phyloP scores from a whole-genome alignment of 1,139 yeast species.

The Debaryomyces robertsiae region DNA sequence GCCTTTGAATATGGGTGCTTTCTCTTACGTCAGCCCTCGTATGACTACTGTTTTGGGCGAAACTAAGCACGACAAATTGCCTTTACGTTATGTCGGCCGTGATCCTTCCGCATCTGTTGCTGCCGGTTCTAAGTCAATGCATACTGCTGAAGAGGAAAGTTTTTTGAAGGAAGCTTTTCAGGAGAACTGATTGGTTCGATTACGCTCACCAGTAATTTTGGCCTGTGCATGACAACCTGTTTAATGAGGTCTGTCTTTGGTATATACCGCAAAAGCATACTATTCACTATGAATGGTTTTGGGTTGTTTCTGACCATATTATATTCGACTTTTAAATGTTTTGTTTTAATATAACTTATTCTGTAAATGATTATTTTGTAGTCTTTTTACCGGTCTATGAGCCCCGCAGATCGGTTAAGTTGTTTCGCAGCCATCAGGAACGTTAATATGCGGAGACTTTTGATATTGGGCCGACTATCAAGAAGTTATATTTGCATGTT shows the following conservation, averaged over 20 bases:
- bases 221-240: conserved; percentile 6
- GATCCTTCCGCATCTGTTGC: conserved; percentile 98
- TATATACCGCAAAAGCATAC: conserved; percentile 4
- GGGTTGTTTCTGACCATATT: background rate
- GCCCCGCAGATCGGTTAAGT: background rate
- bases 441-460: background rate
- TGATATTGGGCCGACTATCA: background rate
- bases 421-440: background rate
- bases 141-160: conserved; percentile 83
- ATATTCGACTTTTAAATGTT: background rate
- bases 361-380: no score
- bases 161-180: conserved; percentile 79
- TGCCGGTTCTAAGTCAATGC: conserved; percentile 93
- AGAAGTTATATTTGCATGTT: background rate
- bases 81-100: conserved; percentile 91
- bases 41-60: conserved; percentile 71
- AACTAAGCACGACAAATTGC: conserved; percentile 62
- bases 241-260: conserved; percentile 5
- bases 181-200: conserved; percentile 14
- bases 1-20: conserved; percentile 96
- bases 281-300: background rate
- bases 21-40: conserved; percentile 81
- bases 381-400: no score
- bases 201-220: conserved; percentile 1
- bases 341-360: background rate